A percentile compares a stretch with the other conserved stretches of the same genome.
These are phyloP conservation scores for Aureobasidium pullulans DNA, from an alignment of 2,329 filamentous ascomycete species.

Conservation along the genomic window DNA sequence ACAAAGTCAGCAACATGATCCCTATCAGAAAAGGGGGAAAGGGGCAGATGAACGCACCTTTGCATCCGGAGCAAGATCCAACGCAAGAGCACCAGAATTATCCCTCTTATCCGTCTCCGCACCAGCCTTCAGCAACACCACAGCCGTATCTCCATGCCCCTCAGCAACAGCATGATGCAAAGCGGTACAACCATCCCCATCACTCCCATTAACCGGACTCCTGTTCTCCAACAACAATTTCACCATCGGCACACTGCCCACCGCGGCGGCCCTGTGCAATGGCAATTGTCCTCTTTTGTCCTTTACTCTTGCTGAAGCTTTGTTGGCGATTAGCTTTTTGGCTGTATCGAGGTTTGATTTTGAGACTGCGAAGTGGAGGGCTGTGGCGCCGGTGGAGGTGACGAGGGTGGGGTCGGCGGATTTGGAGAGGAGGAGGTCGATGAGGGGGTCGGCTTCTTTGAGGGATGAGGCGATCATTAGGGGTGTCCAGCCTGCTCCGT, in stretches of 20 bases:
- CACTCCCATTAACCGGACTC: constrained; percentile 77
- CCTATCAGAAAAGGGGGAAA: background rate
- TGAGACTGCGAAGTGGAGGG: constrained; percentile 83
- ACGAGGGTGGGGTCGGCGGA: constrained; percentile 67
- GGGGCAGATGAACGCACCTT: constrained; percentile 49
- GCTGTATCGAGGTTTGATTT: constrained; percentile 82
- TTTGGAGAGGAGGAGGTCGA: constrained; percentile 60
- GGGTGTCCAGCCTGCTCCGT: constrained; percentile 74
- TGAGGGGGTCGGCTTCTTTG: constrained; percentile 61
- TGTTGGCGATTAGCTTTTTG: constrained; percentile 64
- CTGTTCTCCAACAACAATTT: constrained; percentile 67
- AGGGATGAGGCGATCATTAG: constrained; percentile 76
- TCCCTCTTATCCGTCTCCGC: constrained; percentile 76
- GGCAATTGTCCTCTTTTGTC: constrained; percentile 86
- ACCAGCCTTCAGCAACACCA: constrained; percentile 74
- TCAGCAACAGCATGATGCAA: constrained; percentile 81
- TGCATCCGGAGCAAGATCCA: constrained; percentile 78
- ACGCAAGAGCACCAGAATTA: constrained; percentile 58
- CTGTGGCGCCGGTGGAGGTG: constrained; percentile 70
- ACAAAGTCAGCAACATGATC: background rate
- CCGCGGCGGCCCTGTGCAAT: constrained; percentile 83
- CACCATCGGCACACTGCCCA: constrained; percentile 82
- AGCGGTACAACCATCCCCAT: constrained; percentile 76
- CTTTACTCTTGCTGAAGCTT: constrained; percentile 70
- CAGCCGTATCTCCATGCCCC: constrained; percentile 69